Evolutionary conservation across 2,329 filamentous ascomycete genomes (phyloP), one percentile per base, ranked within the genome.

Genomic region (Didymella segeticola): DNA sequence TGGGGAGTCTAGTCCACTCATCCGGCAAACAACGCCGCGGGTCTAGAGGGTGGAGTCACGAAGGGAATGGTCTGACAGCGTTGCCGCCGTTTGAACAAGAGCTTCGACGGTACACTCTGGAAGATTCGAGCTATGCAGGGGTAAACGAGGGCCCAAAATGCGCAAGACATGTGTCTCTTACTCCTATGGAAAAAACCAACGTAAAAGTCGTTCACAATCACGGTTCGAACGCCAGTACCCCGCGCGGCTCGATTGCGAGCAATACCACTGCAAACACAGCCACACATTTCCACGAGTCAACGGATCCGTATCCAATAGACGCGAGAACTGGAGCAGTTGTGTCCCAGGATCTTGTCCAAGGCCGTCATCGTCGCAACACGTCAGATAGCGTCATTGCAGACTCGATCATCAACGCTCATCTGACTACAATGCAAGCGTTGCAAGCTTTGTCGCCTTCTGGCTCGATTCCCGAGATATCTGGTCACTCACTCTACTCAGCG

Each of bases 371-470:
- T 23, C 55, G 61, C 1, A 67, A 63, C 30, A 71, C 66, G 7
- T 61, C 59, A 2, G 69, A 70, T 22, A 67, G 62, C 27, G 25
- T 66, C 3, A 43, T 66, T 8, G 64, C 68, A 19, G 67, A 67
- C 47, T 69, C 66, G 0, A 68, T 71, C 19, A 58, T 71, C 10
- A 64, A 69, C n/a, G 66, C 64, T 1, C 69, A 73, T 37, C 60
- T 60, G 4, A 61, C 60, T 19, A 70, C 69, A 2, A 66, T 71
- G 64, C 60, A 60, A 15, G 67, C 64, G 0, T 53, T 73, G 2
- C 68, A 71, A 25, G 54, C 63, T 0, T 37, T 68, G 8, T 60
- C 61, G 2, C 61, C 66, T 9, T 53, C 57, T 10, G 51, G 38
- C 5, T 56, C 57, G 8, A 38, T 62, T 14, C 60, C 51, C 22